phyloP scores from a whole-genome alignment of 2,329 filamentous ascomycete genomes.

The Diaporthe humulicola region DNA sequence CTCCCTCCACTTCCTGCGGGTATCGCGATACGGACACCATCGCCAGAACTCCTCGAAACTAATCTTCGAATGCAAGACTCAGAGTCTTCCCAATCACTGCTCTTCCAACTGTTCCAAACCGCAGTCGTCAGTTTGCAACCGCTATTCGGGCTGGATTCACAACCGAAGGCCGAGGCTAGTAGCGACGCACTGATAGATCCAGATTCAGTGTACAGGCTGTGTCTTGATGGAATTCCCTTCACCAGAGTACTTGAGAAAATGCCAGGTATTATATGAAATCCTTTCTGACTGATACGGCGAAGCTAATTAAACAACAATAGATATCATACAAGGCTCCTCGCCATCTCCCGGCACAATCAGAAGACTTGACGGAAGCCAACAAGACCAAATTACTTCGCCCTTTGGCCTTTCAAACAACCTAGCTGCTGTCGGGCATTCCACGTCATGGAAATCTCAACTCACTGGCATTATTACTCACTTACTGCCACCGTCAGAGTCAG shows the following conservation, averaged over 20 bases:
- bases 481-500: not conserved
- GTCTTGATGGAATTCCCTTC: not conserved
- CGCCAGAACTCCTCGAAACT: not conserved
- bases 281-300: too few species aligned
- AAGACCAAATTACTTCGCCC: not conserved
- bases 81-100: not conserved
- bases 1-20: slow-evolving; percentile 3
- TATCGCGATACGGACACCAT: slow-evolving; percentile 2
- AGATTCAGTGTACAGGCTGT: not conserved
- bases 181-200: not conserved
- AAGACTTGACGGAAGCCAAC: too few species aligned
- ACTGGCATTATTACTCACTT: not conserved
- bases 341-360: not conserved
- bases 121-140: not conserved
- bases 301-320: not conserved
- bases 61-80: rapidly evolving
- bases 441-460: not conserved
- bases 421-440: rapidly evolving
- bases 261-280: not conserved
- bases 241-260: rapidly evolving
- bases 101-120: not conserved
- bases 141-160: not conserved
- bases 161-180: too few species aligned
- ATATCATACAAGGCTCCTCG: not conserved
- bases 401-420: not conserved